These are phyloP conservation scores for Sugiyamaella xylanicola DNA, from an alignment of 1,139 yeast species.

Conservation along the genomic window DNA sequence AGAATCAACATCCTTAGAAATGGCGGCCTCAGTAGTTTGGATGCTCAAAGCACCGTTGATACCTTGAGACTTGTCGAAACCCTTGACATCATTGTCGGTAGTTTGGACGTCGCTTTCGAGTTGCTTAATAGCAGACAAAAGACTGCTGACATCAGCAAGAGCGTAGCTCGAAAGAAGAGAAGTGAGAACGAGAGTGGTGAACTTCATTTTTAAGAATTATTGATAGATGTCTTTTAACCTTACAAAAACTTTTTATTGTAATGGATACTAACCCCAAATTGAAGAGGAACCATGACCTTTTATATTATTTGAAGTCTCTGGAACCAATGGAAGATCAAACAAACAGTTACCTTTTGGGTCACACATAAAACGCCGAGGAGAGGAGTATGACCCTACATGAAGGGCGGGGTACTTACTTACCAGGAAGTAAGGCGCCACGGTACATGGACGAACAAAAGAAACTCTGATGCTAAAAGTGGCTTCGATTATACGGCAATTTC, in stretches of 20 bases:
- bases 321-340: no score
- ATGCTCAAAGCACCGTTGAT: constrained; percentile 32
- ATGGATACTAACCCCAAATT: not conserved
- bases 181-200: constrained; percentile 14
- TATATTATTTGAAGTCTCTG: no score
- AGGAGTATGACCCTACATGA: not conserved
- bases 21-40: constrained; percentile 17
- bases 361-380: not conserved
- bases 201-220: constrained; percentile 9
- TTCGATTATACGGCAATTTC: not conserved
- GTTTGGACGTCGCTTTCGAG: constrained; percentile 22
- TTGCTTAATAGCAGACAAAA: constrained; percentile 18
- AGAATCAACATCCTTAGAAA: constrained; percentile 20
- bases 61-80: constrained; percentile 27
- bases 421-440: not conserved
- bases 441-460: not conserved
- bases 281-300: no score
- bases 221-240: not conserved
- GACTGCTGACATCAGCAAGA: constrained; percentile 19
- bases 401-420: not conserved
- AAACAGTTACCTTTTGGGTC: not conserved
- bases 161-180: constrained; percentile 8
- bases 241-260: not conserved
- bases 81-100: constrained; percentile 21
- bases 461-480: not conserved